Evolutionary conservation across 305 asterid species (phyloP).

Genomic region (Solanum hybrid): DNA sequence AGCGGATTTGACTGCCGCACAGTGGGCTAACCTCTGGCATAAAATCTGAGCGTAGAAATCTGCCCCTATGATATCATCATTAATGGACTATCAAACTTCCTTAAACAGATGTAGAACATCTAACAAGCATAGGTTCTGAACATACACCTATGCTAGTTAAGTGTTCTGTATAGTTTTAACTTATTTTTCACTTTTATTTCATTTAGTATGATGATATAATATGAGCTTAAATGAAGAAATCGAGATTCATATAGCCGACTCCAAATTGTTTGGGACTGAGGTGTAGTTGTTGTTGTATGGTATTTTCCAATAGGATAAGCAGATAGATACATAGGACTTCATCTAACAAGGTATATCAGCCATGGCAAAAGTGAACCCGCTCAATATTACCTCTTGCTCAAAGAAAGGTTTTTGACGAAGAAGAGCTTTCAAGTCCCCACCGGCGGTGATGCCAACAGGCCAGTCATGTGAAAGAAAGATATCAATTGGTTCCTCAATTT

Average conservation of each 20-base stretch:
- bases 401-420: slow-evolving; percentile 60
- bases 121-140: not conserved
- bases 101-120: not conserved
- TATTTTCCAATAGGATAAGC: not conserved
- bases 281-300: not conserved
- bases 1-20: too few species aligned
- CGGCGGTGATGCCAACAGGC: slow-evolving; percentile 80
- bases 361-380: not conserved
- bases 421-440: slow-evolving; percentile 60
- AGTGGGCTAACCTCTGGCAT: too few species aligned
- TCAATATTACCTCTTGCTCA: slow-evolving; percentile 55
- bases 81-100: not conserved
- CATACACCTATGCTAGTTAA: not conserved
- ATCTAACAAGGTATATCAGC: not conserved
- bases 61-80: not conserved
- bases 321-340: not conserved
- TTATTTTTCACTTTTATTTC: not conserved
- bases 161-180: not conserved
- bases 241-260: not conserved
- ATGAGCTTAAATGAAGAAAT: not conserved
- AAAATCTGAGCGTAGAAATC: too few species aligned
- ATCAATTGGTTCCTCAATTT: slow-evolving; percentile 88
- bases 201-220: not conserved
- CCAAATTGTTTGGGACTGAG: not conserved
- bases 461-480: slow-evolving; percentile 96